A percentile compares a stretch with the other conserved stretches of the same genome.
These are phyloP conservation scores for Aspergillus diversus DNA, from an alignment of 495 filamentous ascomycete species.

Conservation along the genomic window DNA sequence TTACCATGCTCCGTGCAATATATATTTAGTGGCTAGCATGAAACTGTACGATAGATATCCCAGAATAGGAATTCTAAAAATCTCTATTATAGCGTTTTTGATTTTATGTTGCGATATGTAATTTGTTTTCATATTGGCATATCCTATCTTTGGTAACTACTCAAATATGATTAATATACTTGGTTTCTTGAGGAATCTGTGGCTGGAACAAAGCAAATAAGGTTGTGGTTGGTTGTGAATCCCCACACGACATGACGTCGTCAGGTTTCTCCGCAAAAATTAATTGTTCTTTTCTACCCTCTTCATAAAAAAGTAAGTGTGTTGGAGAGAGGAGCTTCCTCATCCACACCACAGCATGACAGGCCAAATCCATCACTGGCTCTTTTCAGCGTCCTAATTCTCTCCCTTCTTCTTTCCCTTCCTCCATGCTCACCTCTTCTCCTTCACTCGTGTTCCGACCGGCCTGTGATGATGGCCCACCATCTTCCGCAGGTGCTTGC, in stretches of 20 bases:
- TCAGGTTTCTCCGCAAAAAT: neutral
- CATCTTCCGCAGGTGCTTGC: slow-evolving; percentile 25
- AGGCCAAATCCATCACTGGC: neutral
- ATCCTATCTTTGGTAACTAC: too few relatives aligned
- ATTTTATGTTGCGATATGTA: too few relatives aligned
- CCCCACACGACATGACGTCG: slow-evolving; percentile 20
- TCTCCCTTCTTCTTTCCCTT: neutral
- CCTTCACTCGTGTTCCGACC: neutral
- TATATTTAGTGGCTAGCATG: slow-evolving; percentile 12
- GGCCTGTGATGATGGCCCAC: slow-evolving; percentile 14
- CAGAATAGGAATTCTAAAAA: neutral
- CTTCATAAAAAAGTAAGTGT: neutral
- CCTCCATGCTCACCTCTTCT: neutral
- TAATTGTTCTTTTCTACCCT: too few relatives aligned
- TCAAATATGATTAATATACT: too few relatives aligned
- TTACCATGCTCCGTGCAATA: neutral
- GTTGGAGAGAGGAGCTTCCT: too few relatives aligned
- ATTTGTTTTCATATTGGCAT: too few relatives aligned
- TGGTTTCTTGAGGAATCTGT: neutral
- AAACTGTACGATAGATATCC: neutral
- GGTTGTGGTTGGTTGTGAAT: neutral
- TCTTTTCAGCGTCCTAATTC: slow-evolving; percentile 4
- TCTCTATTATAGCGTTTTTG: too few relatives aligned
- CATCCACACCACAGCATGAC: slow-evolving; percentile 3
- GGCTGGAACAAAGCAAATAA: neutral